Evolutionary conservation across 2,329 filamentous ascomycete genomes (phyloP), one percentile per base, ranked within the genome.

Genomic region (Colletotrichum sp.): DNA sequence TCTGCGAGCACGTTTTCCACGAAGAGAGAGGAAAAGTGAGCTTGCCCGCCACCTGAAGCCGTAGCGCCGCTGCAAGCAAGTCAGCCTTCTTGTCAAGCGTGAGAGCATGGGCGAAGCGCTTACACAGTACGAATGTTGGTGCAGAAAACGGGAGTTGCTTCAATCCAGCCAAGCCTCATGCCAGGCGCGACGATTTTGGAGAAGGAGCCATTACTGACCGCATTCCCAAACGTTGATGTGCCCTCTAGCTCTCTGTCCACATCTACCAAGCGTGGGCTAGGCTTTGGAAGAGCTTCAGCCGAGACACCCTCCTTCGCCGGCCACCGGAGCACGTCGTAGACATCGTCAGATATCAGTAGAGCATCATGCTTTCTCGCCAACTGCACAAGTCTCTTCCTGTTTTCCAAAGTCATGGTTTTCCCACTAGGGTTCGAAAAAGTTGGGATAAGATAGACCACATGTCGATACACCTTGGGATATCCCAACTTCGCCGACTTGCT

Each of bases 291-390:
- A 84, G 83, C 38, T 80, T 80, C 64, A 34, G 80, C 13, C 7
- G 76, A 64, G 7, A 36, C 12, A 3, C 65, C 59, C 32, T 30
- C 71, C 14, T 66, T 76, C 34, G 62, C 72, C 8, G 77, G 90
- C 95, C 96, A 98, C 82, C 96, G 94, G 5, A 98, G 88, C 78
- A 96, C 94, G 82, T 98, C 96, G 82, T 98, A 98, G 9, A 98
- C 96, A 82, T 98, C 96, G 84, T 98, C 96, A 61, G 91, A 91
- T 28, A 98, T 89, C 69, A 98, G 85, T 16, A 98, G 89, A 7
- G 95, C 95, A 82, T 98, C 92, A 82, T 94, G 92, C 75, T 92
- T 88, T 70, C 96, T 90, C 0, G 96, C 96, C 7, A 98, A 84
- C 13, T 87, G 86, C 26, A 98, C 92, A 4, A 98, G 88, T 13